Base-by-base conservation (phyloP, 768 basidiomycete genomes). In the Russula sp. region DNA sequence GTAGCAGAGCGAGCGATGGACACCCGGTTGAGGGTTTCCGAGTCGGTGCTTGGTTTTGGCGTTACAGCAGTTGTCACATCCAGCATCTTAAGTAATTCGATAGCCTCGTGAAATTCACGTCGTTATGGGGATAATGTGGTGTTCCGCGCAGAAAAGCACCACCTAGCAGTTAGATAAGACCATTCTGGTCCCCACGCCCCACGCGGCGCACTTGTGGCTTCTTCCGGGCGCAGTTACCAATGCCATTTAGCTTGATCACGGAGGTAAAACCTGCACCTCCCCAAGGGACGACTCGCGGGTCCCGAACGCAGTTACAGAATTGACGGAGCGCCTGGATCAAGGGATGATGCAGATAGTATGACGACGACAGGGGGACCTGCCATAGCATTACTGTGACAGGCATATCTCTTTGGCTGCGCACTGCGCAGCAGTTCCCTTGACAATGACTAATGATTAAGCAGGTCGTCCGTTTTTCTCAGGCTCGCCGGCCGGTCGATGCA, bases 341-440 rank as follows among this genome's bases (percentile, higher is more conserved):
- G 39, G 27, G 54, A 55, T 42, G 27, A 55, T 14, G 54, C 27
- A 42, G 16, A 31, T 39, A 40, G 37, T 35, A 31, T 50, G 40
- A 20, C 20, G 22, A 58, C 44, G 54, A 18, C 40, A 27, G 18
- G 39, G 9, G 16, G 54, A 20, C 53, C 8, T 13, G 37, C 9
- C 27, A 27, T 27, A 27, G 27, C 27, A 27, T 27, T 27, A 3
- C 13, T 39, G 37, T 39, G 37, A 27, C 6, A 14, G 35, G 14
- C 22, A 10, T 35, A 35, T 35, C 9, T 35, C 44, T n/a, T 10
- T 22, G 50, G 20, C 10, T 34, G 50, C 32, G 31, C 51, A 59
- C 27, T 27, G 27, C 27, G 27, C 27, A 27, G 55, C 42, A 11
- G 55, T 60, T 53, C 8, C 51, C 59, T 60, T 60, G 59, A 51